Evolutionary conservation across 2,329 filamentous ascomycete species (phyloP).

Genomic region (Zymoseptoria pseudotritici): DNA sequence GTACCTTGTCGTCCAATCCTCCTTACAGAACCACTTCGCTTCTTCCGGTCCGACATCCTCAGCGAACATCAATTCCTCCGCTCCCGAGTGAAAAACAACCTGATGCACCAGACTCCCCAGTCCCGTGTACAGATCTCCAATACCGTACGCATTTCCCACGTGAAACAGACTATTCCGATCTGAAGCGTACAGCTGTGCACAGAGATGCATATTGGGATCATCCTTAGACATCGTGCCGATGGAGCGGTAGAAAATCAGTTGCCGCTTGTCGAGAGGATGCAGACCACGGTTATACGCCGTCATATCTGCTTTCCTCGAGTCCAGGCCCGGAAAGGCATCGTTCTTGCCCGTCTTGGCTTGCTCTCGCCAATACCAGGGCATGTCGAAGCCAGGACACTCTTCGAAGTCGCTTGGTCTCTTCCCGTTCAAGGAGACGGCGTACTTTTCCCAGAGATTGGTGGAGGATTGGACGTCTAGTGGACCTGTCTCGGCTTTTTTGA

Average conservation of each 20-base stretch:
- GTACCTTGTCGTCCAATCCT: conserved; percentile 39
- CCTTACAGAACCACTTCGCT: conserved; percentile 39
- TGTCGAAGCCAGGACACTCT: conserved; percentile 25
- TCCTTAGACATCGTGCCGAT: conserved; percentile 24
- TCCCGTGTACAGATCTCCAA: conserved; percentile 29
- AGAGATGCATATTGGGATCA: conserved; percentile 47
- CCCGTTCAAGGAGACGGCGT: conserved; percentile 24
- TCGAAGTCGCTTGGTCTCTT: conserved; percentile 22
- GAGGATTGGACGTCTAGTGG: conserved; percentile 24
- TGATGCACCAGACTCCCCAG: conserved; percentile 42
- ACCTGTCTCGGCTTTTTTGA: conserved; percentile 38
- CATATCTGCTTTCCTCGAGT: conserved; percentile 47
- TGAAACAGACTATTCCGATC: conserved; percentile 48
- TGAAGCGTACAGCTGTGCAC: conserved; percentile 48
- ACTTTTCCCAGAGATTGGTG: conserved; percentile 27
- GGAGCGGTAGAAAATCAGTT: conserved; percentile 38
- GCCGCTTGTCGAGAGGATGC: conserved; percentile 25
- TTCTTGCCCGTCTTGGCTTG: conserved; percentile 24
- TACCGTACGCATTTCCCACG: conserved; percentile 39
- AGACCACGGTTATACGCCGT: conserved; percentile 35
- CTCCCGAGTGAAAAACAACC: conserved; percentile 40
- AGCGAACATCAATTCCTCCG: conserved; percentile 32
- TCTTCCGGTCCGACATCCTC: neutral
- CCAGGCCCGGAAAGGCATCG: conserved; percentile 35
- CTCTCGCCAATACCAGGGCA: conserved; percentile 24